Percentiles rank a stretch among this genome's conserved stretches.
These are phyloP conservation scores for Thelephora terrestris DNA, from an alignment of 1,284 basidiomycete species.

Conservation along the genomic window DNA sequence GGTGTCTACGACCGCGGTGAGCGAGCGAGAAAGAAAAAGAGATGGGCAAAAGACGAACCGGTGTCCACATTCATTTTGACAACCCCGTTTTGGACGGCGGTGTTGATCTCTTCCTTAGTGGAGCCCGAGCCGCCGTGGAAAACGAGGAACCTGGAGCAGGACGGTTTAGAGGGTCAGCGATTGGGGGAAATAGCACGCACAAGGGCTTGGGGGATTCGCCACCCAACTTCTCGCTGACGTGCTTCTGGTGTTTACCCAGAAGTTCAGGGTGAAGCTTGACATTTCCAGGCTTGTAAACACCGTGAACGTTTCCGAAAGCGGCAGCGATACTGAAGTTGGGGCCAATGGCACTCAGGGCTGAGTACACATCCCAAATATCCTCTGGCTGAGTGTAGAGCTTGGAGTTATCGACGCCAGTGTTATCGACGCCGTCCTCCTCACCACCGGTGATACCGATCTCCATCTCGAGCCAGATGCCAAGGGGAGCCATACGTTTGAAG, in stretches of 20 bases:
- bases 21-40: background rate
- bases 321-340: slow-evolving; percentile 97
- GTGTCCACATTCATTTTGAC: slow-evolving; percentile 98
- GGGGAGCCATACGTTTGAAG: slow-evolving; percentile 90
- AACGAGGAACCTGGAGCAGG: slow-evolving; percentile 74
- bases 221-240: slow-evolving; percentile 65
- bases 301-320: slow-evolving; percentile 95
- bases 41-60: slow-evolving; percentile 27
- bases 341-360: slow-evolving; percentile 74
- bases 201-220: slow-evolving; percentile 68
- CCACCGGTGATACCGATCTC: slow-evolving; percentile 99
- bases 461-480: slow-evolving; percentile 99
- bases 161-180: background rate
- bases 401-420: slow-evolving; percentile 90
- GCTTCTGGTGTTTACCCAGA: slow-evolving; percentile 85
- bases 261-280: slow-evolving; percentile 90
- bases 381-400: slow-evolving; percentile 96
- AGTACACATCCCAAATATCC: slow-evolving; percentile 90
- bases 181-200: slow-evolving; percentile 32
- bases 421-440: slow-evolving; percentile 98
- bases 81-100: slow-evolving; percentile 87
- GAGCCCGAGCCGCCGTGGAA: slow-evolving; percentile 99
- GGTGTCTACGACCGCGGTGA: slow-evolving; percentile 42
- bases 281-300: slow-evolving; percentile 93
- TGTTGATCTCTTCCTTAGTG: slow-evolving; percentile 91